Percentiles rank a stretch among this genome's conserved stretches.
Evolutionary conservation across 371 early-diverging fungal species (phyloP).

Genomic region (Parasitella parasitica): DNA sequence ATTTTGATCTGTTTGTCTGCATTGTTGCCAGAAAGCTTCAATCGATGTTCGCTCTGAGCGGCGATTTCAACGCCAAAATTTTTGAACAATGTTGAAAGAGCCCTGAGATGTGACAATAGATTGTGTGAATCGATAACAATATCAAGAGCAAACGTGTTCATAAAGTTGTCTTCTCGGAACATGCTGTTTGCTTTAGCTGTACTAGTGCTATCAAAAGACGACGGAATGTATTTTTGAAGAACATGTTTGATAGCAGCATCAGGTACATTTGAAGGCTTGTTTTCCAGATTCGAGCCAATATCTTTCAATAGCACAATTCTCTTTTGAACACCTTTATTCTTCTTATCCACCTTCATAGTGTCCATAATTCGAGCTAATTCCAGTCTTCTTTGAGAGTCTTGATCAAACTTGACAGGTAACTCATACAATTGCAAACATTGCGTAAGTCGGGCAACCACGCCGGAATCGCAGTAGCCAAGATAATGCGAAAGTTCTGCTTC

Average conservation of each 20-base stretch:
- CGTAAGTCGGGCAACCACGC: conserved; percentile 75
- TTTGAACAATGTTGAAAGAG: neutral
- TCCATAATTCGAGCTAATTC: conserved; percentile 72
- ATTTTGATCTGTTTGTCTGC: neutral
- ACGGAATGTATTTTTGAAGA: conserved; percentile 54
- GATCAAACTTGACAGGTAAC: conserved; percentile 74
- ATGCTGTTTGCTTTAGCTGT: neutral
- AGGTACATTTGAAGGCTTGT: conserved; percentile 67
- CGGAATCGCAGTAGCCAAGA: conserved; percentile 73
- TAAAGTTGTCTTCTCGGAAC: neutral
- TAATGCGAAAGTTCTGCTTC: conserved; percentile 86
- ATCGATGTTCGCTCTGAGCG: neutral
- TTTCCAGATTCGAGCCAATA: conserved; percentile 82
- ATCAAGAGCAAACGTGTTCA: neutral
- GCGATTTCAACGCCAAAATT: neutral
- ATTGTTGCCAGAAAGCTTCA: neutral
- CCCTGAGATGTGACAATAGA: neutral
- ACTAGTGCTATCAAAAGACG: neutral
- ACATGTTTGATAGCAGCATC: conserved; percentile 76
- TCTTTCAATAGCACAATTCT: conserved; percentile 77
- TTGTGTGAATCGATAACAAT: neutral
- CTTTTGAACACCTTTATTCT: conserved; percentile 84
- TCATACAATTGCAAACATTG: conserved; percentile 78
- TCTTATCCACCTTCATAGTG: conserved; percentile 91
- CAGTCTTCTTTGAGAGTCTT: conserved; percentile 43